Percentiles rank a stretch among this genome's conserved stretches.
Evolutionary conservation across 345 rosid genomes (phyloP).

Genomic region (Eucalyptus coolabah): DNA sequence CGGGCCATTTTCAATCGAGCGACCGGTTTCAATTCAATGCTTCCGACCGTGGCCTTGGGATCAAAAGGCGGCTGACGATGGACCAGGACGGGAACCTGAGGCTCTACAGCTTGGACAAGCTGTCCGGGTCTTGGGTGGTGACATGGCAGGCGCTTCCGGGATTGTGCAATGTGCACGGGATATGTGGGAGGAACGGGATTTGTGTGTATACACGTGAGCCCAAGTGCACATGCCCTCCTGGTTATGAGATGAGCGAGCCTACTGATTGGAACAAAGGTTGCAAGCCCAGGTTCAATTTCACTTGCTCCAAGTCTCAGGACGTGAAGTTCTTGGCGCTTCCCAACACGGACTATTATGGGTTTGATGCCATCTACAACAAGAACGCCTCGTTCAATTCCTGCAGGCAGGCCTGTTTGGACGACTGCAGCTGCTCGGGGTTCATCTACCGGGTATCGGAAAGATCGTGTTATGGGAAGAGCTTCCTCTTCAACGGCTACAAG

Average conservation of each 20-base stretch:
- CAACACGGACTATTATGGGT: conserved; percentile 17
- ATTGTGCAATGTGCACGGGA: conserved; percentile 21
- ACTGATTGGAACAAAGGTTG: conserved; percentile 32
- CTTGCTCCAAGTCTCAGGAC: background rate
- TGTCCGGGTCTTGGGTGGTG: conserved; percentile 11
- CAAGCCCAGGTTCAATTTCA: conserved; percentile 13
- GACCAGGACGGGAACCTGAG: conserved; percentile 33
- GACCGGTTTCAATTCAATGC: conserved; percentile 15
- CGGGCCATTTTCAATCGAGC: conserved; percentile 18
- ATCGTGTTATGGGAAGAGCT: background rate
- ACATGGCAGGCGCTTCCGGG: conserved; percentile 15
- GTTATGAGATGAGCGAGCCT: conserved; percentile 8
- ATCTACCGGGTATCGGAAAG: conserved; percentile 9
- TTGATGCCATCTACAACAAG: background rate
- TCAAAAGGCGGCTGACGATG: conserved; percentile 22
- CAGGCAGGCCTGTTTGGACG: conserved; percentile 9
- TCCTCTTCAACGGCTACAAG: conserved; percentile 16
- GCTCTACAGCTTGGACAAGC: conserved; percentile 15
- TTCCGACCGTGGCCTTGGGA: conserved; percentile 13
- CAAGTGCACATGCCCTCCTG: conserved; percentile 35
- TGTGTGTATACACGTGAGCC: conserved; percentile 17
- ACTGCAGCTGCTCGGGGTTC: conserved; percentile 24
- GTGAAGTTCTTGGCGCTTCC: conserved; percentile 7
- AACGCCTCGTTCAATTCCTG: conserved; percentile 1
- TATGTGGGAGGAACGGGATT: conserved; percentile 30